phyloP scores from a whole-genome alignment of 2,329 filamentous ascomycete species.

The Aureobasidium vineae region DNA sequence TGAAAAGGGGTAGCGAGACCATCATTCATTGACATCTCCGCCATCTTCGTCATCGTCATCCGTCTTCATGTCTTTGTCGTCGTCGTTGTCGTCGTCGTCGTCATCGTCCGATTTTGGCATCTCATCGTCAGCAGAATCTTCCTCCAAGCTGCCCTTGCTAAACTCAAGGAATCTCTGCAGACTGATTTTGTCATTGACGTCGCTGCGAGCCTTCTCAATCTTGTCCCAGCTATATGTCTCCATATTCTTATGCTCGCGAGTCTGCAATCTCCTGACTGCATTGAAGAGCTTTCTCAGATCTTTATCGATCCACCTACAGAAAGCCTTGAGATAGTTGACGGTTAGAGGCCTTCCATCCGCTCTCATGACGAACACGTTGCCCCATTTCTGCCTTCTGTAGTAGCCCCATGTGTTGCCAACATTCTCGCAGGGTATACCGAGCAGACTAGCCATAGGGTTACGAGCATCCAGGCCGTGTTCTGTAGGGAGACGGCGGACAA shows the following conservation, averaged over 20 bases:
- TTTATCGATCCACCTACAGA: not conserved
- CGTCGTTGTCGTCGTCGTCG: too few relatives aligned
- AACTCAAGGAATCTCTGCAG: not conserved
- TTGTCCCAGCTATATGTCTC: not conserved
- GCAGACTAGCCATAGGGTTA: not conserved
- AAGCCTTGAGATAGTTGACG: not conserved
- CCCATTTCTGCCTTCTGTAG: not conserved
- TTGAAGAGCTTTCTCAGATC: not conserved
- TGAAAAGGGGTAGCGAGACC: too few relatives aligned
- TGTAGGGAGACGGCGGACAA: not conserved
- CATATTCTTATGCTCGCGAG: not conserved
- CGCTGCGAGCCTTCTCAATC: not conserved
- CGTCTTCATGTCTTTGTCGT: too few relatives aligned
- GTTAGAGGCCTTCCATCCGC: not conserved
- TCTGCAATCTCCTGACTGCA: not conserved
- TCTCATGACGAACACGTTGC: not conserved
- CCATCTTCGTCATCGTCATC: too few relatives aligned
- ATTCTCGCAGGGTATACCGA: not conserved
- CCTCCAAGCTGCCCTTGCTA: not conserved
- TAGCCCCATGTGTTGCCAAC: not conserved
- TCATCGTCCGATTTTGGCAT: too few relatives aligned
- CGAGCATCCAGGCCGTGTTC: not conserved
- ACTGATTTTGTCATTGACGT: not conserved
- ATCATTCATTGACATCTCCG: too few relatives aligned
- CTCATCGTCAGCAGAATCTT: not conserved